Percentiles rank a stretch among this genome's conserved stretches.
These are phyloP conservation scores for Ambrosiella cleistominuta DNA, from an alignment of 2,329 filamentous ascomycete genomes.

Conservation along the genomic window DNA sequence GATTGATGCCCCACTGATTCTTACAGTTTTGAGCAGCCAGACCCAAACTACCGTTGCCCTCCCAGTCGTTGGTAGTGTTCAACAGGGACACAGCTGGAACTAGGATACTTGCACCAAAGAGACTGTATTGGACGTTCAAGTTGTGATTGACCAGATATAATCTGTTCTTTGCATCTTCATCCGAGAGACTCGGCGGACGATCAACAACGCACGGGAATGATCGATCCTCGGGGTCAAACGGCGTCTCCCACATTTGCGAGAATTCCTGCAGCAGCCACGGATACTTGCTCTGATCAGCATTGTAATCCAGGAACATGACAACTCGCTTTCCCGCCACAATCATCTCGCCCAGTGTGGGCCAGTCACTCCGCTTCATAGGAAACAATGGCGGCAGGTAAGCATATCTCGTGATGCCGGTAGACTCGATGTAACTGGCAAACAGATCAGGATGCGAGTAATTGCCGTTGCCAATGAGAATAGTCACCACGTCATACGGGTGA, in stretches of 20 bases:
- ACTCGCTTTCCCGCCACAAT: conserved; percentile 54
- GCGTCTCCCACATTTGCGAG: conserved; percentile 76
- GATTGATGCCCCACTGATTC: conserved; percentile 45
- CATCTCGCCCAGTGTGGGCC: conserved; percentile 68
- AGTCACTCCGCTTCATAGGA: conserved; percentile 56
- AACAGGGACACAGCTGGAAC: conserved; percentile 55
- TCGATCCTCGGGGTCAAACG: conserved; percentile 51
- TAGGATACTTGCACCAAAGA: conserved; percentile 45
- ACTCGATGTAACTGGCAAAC: conserved; percentile 52
- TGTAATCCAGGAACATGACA: conserved; percentile 71
- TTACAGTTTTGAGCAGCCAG: conserved; percentile 44
- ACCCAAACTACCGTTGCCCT: conserved; percentile 50
- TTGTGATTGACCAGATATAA: conserved; percentile 86
- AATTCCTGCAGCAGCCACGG: conserved; percentile 84
- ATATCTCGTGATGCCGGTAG: conserved; percentile 54
- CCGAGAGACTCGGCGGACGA: conserved; percentile 50
- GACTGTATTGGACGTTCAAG: conserved; percentile 57
- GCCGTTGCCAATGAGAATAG: conserved; percentile 69
- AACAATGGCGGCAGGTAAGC: conserved; percentile 55
- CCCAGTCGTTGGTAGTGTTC: conserved; percentile 53
- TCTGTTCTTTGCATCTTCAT: conserved; percentile 38
- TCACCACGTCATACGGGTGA: conserved; percentile 77
- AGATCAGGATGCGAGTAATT: conserved; percentile 48
- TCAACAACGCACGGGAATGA: conserved; percentile 63
- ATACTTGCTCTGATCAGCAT: conserved; percentile 57